A percentile compares a stretch with the other conserved stretches of the same genome.
Evolutionary conservation across 257 asterid genomes (phyloP).

Genomic region (Lycium barbarum): DNA sequence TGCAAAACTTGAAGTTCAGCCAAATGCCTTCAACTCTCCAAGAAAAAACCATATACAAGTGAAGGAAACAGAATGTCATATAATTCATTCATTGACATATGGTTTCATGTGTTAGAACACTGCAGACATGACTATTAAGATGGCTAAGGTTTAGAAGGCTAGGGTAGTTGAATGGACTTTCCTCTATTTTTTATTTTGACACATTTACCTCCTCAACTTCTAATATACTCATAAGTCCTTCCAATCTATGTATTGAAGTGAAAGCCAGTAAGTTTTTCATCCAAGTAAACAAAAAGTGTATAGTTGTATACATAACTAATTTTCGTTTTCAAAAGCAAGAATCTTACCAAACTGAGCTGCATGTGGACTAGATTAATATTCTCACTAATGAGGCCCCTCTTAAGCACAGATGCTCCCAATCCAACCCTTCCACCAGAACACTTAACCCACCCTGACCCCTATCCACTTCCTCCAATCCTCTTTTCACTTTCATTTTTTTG

Average conservation of each 20-base stretch:
- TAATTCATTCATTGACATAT: not conserved
- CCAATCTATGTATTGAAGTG: not conserved
- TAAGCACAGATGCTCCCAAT: not conserved
- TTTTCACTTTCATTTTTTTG: not conserved
- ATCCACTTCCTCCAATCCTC: conserved; percentile 11
- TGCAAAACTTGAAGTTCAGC: conserved; percentile 25
- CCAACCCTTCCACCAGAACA: conserved; percentile 16
- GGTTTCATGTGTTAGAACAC: conserved; percentile 27
- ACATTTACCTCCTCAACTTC: conserved; percentile 15
- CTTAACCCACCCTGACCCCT: not conserved
- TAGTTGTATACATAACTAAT: not conserved
- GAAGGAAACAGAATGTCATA: not conserved
- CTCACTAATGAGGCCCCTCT: conserved; percentile 1
- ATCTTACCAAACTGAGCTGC: conserved; percentile 9
- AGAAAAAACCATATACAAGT: not conserved
- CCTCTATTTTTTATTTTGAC: not conserved
- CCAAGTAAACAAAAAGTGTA: not conserved
- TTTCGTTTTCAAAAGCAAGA: not conserved
- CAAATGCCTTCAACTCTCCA: conserved; percentile 1
- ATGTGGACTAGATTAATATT: conserved; percentile 17
- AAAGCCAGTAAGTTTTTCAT: not conserved
- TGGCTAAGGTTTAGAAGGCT: not conserved
- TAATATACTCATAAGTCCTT: not conserved
- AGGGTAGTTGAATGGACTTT: conserved; percentile 22
- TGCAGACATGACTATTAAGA: conserved; percentile 20